Base-by-base conservation (phyloP, 805 yeast species). In the Candida ficus region DNA sequence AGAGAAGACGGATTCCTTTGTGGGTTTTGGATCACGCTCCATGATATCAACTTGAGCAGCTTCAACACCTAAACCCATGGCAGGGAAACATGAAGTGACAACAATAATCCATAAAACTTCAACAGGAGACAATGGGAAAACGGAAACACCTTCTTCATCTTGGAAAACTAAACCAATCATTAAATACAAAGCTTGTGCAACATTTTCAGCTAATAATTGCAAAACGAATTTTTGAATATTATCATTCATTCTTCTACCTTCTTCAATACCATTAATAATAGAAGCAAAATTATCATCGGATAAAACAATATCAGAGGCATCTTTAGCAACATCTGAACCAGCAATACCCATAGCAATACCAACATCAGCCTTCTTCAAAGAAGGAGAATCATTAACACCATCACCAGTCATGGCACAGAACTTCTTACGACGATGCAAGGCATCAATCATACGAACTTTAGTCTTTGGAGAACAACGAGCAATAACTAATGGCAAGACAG, bases 401-500 rank as follows among this genome's bases (percentile, higher is more conserved):
- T 83, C 91, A 46, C 88, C 88, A 22, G 88, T 81, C 91, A 83
- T 84, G 16, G 91, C 91, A 62, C 81, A 71, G 61, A 78, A 71
- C 56, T 78, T 67, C 47, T 70, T 63, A 60, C 76, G 75, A 54
- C 73, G 79, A 66, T 73, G 89, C 51, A 67, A 73, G 1, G 91
- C 90, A 39, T 83, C 89, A 52, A 84, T 82, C 81, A 84, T 78
- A 48, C 88, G 70, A 14, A 83, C 91, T 58, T 84, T 83, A 18
- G 90, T 83, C 57, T 79, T 82, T 3, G 91, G 93, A 5, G 91
- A 84, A 64, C 91, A 84, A 46, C 93, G 69, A 4, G 93, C 93
- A 62, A 84, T 78, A 22, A 83, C 93, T 38, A 83, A 66, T 2
- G 91, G 91, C 37, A 83, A 64, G 8, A 78, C 79, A 1, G 88